These are phyloP conservation scores for Sisymbrium altissimum DNA, from an alignment of 345 rosid genomes.

Conservation along the genomic window DNA sequence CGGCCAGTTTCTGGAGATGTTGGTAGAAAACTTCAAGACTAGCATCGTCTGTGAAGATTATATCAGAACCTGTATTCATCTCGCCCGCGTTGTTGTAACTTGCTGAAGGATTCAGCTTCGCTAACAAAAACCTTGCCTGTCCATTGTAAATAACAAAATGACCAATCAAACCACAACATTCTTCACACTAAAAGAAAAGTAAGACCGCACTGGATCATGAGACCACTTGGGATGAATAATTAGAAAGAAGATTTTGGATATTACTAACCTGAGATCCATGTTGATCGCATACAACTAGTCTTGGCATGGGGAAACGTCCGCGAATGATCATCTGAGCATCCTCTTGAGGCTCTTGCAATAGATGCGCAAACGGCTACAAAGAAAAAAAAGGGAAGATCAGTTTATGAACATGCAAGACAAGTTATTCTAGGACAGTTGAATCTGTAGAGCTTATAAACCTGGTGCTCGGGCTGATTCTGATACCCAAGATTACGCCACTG, in stretches of 20 bases:
- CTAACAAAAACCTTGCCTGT: background rate
- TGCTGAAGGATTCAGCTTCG: background rate
- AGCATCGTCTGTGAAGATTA: background rate
- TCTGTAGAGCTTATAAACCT: no score
- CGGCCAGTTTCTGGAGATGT: background rate
- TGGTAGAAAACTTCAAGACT: background rate
- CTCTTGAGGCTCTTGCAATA: no score
- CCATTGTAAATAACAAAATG: background rate
- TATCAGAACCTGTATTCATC: background rate
- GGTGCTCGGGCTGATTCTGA: conserved; percentile 90
- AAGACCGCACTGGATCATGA: background rate
- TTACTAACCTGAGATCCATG: background rate
- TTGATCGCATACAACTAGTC: background rate
- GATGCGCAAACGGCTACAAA: no score
- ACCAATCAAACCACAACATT: background rate
- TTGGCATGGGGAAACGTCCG: background rate
- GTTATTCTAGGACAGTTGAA: no score
- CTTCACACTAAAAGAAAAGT: background rate
- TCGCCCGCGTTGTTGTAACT: background rate
- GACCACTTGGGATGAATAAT: no score
- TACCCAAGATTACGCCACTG: conserved; percentile 97
- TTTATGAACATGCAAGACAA: no score
- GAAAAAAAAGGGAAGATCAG: no score
- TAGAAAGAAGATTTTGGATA: no score
- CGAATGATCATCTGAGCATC: background rate